phyloP scores from a whole-genome alignment of 805 yeast genomes.

The Saccharomycopsis capsularis region DNA sequence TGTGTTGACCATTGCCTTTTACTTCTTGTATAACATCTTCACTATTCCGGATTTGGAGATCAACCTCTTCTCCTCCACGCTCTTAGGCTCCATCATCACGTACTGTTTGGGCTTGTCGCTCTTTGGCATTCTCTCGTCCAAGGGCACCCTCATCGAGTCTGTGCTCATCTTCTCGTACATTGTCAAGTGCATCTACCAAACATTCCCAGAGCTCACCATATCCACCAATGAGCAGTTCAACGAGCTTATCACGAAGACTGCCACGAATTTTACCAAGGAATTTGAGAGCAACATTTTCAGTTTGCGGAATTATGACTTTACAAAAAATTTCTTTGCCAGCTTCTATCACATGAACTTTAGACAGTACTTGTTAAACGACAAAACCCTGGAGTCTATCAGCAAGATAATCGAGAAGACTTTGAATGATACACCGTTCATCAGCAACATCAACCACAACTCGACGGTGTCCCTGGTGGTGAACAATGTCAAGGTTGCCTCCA shows the following conservation, averaged over 20 bases:
- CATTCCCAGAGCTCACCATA: slow-evolving; percentile 80
- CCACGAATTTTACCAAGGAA: slow-evolving; percentile 29
- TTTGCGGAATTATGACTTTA: slow-evolving; percentile 11
- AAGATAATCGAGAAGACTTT: neutral
- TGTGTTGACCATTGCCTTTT: slow-evolving; percentile 66
- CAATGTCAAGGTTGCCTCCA: slow-evolving; percentile 5
- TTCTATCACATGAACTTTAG: slow-evolving; percentile 26
- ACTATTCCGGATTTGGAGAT: slow-evolving; percentile 61
- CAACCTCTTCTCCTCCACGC: slow-evolving; percentile 67
- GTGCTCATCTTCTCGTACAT: slow-evolving; percentile 83
- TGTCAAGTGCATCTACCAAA: slow-evolving; percentile 86
- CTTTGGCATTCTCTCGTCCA: slow-evolving; percentile 75
- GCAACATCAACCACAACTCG: slow-evolving; percentile 1
- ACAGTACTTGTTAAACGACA: slow-evolving; percentile 6
- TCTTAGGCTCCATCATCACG: slow-evolving; percentile 81
- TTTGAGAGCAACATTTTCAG: slow-evolving; percentile 28
- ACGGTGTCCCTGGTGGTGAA: neutral
- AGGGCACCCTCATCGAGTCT: slow-evolving; percentile 87
- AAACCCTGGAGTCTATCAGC: slow-evolving; percentile 2
- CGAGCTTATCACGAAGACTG: slow-evolving; percentile 32
- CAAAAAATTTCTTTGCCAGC: slow-evolving; percentile 20
- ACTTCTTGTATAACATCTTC: slow-evolving; percentile 77
- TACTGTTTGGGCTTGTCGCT: slow-evolving; percentile 65
- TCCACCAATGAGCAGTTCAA: slow-evolving; percentile 39
- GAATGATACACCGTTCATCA: neutral